phyloP scores from a whole-genome alignment of 2,329 filamentous ascomycete species.

The Canariomyces notabilis region DNA sequence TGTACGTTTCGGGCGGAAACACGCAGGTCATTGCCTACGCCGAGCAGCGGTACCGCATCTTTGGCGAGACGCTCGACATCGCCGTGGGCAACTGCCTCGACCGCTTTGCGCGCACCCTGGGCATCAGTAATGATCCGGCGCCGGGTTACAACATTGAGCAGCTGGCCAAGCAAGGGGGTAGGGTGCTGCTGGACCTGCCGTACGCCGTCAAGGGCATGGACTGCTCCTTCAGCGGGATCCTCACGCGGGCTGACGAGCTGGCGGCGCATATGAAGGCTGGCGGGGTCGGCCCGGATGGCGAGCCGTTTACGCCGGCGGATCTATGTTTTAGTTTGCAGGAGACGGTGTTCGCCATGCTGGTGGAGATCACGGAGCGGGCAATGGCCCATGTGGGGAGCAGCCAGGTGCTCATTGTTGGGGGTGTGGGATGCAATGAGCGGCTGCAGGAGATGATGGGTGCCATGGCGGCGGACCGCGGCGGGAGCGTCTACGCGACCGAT shows the following conservation, averaged over 20 bases:
- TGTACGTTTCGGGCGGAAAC: slow-evolving; percentile 95
- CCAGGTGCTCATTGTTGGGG: slow-evolving; percentile 91
- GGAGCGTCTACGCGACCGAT: slow-evolving; percentile 89
- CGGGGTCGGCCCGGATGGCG: slow-evolving; percentile 42
- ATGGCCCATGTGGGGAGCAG: slow-evolving; percentile 94
- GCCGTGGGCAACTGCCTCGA: slow-evolving; percentile 97
- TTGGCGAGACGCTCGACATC: slow-evolving; percentile 95
- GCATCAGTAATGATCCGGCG: slow-evolving; percentile 91
- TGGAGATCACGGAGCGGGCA: slow-evolving; percentile 95
- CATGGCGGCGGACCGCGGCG: slow-evolving; percentile 85
- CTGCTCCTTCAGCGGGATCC: slow-evolving; percentile 88
- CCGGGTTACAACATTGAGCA: slow-evolving; percentile 98
- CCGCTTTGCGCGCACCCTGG: slow-evolving; percentile 84
- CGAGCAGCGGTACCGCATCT: slow-evolving; percentile 91
- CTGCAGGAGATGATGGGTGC: slow-evolving; percentile 97
- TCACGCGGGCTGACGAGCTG: slow-evolving; percentile 75
- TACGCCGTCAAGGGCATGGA: slow-evolving; percentile 99
- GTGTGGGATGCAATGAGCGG: slow-evolving; percentile 90
- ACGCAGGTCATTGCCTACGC: slow-evolving; percentile 98
- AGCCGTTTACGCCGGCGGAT: slow-evolving; percentile 69
- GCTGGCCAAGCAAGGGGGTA: slow-evolving; percentile 68
- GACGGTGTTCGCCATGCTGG: slow-evolving; percentile 92
- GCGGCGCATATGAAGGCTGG: slow-evolving; percentile 59
- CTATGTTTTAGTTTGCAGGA: slow-evolving; percentile 94
- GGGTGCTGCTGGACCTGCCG: slow-evolving; percentile 74